Percentiles rank a stretch among this genome's conserved stretches.
Evolutionary conservation across 495 filamentous ascomycete species (phyloP).

Genomic region (Xylaria telfairii): DNA sequence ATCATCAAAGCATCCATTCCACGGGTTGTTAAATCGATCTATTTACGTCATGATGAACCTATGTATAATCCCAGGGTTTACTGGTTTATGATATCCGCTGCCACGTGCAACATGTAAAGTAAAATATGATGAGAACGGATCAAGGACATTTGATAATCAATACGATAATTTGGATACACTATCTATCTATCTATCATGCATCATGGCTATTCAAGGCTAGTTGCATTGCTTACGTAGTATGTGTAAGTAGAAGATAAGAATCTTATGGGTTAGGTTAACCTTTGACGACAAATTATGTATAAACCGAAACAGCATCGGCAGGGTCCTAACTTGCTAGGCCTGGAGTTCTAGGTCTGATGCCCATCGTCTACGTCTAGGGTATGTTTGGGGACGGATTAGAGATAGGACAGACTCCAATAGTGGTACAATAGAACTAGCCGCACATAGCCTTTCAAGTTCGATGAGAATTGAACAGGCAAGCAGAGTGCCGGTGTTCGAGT

Average conservation of each 20-base stretch:
- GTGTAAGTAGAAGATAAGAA: not conserved
- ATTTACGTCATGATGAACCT: not conserved
- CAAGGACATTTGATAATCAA: slow-evolving; percentile 5
- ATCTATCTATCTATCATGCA: not conserved
- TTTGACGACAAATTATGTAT: not conserved
- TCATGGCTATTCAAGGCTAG: not conserved
- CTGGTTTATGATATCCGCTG: slow-evolving; percentile 13
- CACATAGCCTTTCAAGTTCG: not conserved
- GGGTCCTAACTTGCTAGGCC: not conserved
- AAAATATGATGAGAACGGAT: slow-evolving; percentile 3
- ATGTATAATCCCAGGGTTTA: not conserved
- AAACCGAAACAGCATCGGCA: not conserved
- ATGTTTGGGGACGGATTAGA: not conserved
- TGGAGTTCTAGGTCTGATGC: not conserved
- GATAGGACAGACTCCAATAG: not conserved
- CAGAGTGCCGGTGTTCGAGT: not conserved
- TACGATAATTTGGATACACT: slow-evolving; percentile 18
- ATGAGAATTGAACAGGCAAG: not conserved
- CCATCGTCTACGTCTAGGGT: not conserved
- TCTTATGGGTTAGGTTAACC: not conserved
- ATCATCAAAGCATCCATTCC: not conserved
- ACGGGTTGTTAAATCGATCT: not conserved
- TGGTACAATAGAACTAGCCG: not conserved
- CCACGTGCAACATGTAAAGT: slow-evolving; percentile 3
- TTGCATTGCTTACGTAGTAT: not conserved